Percentiles rank a stretch among this genome's conserved stretches.
Conservation (phyloP, 75 land plant genomes). For the Selaginella moellendorffii region DNA sequence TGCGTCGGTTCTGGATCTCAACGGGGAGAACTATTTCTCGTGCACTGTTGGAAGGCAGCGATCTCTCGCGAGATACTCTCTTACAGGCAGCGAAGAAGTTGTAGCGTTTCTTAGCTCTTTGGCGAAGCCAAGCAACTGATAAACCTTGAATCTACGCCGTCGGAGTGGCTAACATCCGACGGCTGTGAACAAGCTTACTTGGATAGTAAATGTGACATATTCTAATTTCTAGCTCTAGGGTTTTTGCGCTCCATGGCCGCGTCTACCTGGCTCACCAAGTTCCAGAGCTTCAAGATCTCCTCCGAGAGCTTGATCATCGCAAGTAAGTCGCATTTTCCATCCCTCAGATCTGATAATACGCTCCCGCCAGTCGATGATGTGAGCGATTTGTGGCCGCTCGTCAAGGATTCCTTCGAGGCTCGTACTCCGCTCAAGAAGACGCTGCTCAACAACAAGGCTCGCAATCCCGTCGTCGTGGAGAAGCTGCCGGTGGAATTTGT, state of each 20-base stretch:
- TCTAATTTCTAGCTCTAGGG: background rate
- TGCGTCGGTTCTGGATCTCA: constrained; percentile 78
- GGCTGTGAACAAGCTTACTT: too few species aligned
- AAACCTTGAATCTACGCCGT: too few species aligned
- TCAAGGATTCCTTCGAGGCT: constrained; percentile 61
- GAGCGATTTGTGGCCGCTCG: constrained; percentile 75
- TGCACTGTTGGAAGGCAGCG: constrained; percentile 90
- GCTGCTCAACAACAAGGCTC: constrained; percentile 71
- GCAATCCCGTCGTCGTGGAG: constrained; percentile 64
- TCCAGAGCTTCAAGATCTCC: constrained; percentile 49
- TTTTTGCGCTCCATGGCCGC: background rate
- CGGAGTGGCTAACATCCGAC: too few species aligned
- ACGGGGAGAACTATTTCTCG: constrained; percentile 92
- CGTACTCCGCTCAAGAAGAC: constrained; percentile 74
- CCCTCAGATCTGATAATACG: background rate
- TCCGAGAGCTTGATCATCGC: constrained; percentile 64
- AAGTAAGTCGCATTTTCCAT: constrained; percentile 28
- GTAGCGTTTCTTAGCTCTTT: constrained; percentile 49
- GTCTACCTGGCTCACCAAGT: constrained; percentile 33
- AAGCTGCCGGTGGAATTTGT: constrained; percentile 80
- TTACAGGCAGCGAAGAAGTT: constrained; percentile 62
- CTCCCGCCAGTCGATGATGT: constrained; percentile 81
- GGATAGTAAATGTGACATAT: too few species aligned
- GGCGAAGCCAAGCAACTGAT: constrained; percentile 22
- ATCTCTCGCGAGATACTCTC: constrained; percentile 59